Evolutionary conservation across 371 early-diverging fungal species (phyloP), one percentile per base, ranked within the genome.

Genomic region (Polyrhizophydium stewartii): DNA sequence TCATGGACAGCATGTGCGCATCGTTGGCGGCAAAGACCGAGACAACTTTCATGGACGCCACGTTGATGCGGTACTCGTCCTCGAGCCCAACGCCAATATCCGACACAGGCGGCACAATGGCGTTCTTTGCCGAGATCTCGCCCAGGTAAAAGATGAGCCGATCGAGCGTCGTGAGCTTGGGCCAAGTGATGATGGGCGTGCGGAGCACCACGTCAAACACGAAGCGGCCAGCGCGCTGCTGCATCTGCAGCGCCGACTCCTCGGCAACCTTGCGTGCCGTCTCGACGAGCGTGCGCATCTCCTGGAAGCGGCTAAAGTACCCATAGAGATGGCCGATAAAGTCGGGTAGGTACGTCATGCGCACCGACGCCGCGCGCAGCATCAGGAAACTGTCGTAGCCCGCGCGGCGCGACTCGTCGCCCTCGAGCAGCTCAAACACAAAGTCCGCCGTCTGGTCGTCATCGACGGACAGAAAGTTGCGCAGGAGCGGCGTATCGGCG

Each of bases 111-210:
- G 89, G 85, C 9, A 73, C 75, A 38, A 91, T 86, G 49, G 74
- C 67, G 68, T 95, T 96, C 22, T 72, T 77, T 0, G 94, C 91
- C 2, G 90, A 79, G 24, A 98, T 86, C 63, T 89, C 86, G 60
- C 98, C 98, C 28, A 94, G 78, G 71, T 93, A 85, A 31, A 93
- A 89, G 3, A 85, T 73, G n/a, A 96, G 64, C 9, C 69, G 68
- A 59, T 90, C 88, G 9, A 70, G 77, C 31, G 79, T 58, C 31
- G 62, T 73, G 10, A 78, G 78, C n/a, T 86, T 80, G 0, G 96
- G 95, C 62, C 94, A 87, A 5, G 85, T 81, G n/a, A 97, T 77
- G 32, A 95, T 85, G 0, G 98, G 98, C 24, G 96, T 87, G n/a
- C 85, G 81, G 69, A 97, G 82, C 12, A 74, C 66, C 17, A 96